These are phyloP conservation scores for Kurtzmaniella quercitrusa DNA, from an alignment of 1,139 yeast genomes.

Conservation along the genomic window DNA sequence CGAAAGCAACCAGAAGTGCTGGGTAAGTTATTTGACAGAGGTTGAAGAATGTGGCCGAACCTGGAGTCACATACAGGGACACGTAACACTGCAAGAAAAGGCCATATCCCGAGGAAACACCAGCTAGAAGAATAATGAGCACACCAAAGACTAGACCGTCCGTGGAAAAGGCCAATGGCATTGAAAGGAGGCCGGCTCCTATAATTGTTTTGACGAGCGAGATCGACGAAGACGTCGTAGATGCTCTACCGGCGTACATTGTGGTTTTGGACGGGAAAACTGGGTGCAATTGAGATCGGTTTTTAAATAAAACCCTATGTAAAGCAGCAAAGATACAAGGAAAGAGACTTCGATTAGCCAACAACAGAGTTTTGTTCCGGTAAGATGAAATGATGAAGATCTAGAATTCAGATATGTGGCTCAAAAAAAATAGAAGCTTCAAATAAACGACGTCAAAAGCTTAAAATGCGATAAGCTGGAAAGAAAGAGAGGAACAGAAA, in stretches of 20 bases:
- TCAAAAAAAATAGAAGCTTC: neutral
- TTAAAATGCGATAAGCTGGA: neutral
- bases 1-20: conserved; percentile 73
- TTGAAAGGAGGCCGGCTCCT: conserved; percentile 91
- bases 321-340: no score
- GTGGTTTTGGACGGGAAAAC: no score
- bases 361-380: no score
- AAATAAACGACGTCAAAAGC: neutral
- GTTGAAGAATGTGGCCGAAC: conserved; percentile 82
- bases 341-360: no score
- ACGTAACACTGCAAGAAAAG: conserved; percentile 74
- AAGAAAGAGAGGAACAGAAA: neutral
- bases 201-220: conserved; percentile 68
- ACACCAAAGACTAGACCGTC: conserved; percentile 77
- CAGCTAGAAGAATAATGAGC: conserved; percentile 64
- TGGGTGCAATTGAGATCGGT: neutral
- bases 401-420: no score
- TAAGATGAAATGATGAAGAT: neutral
- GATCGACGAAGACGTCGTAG: conserved; percentile 47
- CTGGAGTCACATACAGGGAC: conserved; percentile 62
- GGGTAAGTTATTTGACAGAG: conserved; percentile 85
- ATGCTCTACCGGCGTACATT: conserved; percentile 13
- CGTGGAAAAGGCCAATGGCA: conserved; percentile 85
- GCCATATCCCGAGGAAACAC: conserved; percentile 75
- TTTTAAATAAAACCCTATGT: no score